These are phyloP conservation scores for Sedum album DNA, from an alignment of 164 flowering plant species.

Conservation along the genomic window DNA sequence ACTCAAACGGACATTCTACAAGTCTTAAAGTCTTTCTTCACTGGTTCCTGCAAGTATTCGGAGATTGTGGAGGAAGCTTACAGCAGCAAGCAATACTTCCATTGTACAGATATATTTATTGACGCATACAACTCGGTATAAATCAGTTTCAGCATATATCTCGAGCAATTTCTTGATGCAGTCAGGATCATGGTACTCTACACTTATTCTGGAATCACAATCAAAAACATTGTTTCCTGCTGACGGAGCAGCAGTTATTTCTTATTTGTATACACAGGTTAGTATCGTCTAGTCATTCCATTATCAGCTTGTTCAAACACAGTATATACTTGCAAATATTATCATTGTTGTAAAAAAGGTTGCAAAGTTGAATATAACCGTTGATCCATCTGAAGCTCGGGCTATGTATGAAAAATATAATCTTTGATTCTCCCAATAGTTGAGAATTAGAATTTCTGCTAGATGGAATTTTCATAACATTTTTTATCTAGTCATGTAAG, in stretches of 20 bases:
- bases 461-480: no score
- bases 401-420: no score
- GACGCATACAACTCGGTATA: not conserved
- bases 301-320: not conserved
- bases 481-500: no score
- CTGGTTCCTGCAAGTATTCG: not conserved
- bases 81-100: not conserved
- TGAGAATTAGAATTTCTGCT: no score
- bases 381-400: no score
- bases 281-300: not conserved
- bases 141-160: not conserved
- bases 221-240: not conserved
- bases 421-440: no score
- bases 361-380: no score
- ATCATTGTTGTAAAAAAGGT: no score
- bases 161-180: not conserved
- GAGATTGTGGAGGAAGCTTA: conserved; percentile 10
- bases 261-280: not conserved
- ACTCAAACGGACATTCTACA: conserved; percentile 11
- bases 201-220: not conserved
- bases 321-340: no score
- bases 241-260: not conserved
- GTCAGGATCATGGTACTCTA: not conserved
- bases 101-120: no score
- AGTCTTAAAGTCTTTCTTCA: conserved; percentile 11